Base-by-base conservation (phyloP, 306 rosid species). In the Glycine latifolia region DNA sequence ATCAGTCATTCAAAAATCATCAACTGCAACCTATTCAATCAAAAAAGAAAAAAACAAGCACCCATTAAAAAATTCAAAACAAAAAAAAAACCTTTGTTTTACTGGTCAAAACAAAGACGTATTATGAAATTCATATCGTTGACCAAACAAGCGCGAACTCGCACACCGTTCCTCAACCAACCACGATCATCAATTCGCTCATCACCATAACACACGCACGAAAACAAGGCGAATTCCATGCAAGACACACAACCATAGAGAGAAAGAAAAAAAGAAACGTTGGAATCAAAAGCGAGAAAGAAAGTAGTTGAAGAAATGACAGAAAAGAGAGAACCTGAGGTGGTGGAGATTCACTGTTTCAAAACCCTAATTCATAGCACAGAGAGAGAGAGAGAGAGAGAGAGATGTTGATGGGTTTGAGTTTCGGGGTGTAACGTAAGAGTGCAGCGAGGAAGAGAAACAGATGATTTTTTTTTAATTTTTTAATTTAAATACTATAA, bases 321-420 rank as follows among this genome's bases (percentile, higher is more conserved):
- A 72, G 54, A 67, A 58, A 47, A 53, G 31, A 17, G 8, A 81
- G 71, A 58, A 74, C 41, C 73, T 62, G 41, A 44, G 35, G 47
- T 13, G 56, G 78, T 16, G 80, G 66, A 87, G 87, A 86, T 75
- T 87, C 91, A 87, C 89, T 82, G 84, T 82, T 81, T 17, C 79
- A 75, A 84, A 92, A 90, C 94, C 94, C 97, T 90, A 92, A 88
- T 82, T 88, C 75, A 84, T 78, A 26, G 31, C 44, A 50, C 5
- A 5, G 5, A 39, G 41, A 17, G 61, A 52, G 66, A 73, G 75
- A 75, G 79, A 81, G n/a, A n/a, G 56, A 79, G 73, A 67, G 10
- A 66, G 52, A 50, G 78, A 49, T 6, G 80, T 74, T 52, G 86
- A 83, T 78, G 84, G 84, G 89, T 77, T 41, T 39, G 17, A 59